Evolutionary conservation across 148 eudicot species (phyloP), one percentile per base, ranked within the genome.

Genomic region (Cornus florida): DNA sequence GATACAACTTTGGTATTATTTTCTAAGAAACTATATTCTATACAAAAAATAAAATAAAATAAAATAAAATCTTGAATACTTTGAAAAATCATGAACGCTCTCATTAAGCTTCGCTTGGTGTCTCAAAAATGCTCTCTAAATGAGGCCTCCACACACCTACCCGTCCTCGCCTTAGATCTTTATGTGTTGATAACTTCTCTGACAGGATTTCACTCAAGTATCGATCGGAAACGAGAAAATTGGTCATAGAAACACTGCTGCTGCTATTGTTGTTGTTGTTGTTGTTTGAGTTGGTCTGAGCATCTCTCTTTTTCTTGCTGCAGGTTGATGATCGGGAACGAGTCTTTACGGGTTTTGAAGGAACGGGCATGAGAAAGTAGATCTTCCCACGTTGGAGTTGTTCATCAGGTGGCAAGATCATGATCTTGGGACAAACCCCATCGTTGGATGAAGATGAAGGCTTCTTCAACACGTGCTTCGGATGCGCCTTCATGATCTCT

Each of bases 61-160:
- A n/a, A 28, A 28, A 28, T 0, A 28, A 28, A 28, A 28, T 28
- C 28, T 28, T 28, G 28, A 28, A 28, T 28, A 28, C 28, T 28
- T 28, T 28, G 28, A 28, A 28, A 28, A 14, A 57, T 12, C 59
- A 71, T 59, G 8, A 23, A 71, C 32, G 60, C 70, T 43, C 1
- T 43, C 38, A 35, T 71, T 75, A 83, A 43, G 79, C 70, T 7
- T 82, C 90, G 67, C 74, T 74, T 6, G 84, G 85, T 11, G 94
- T 82, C 82, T 92, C 93, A 41, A 67, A 77, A 72, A 92, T 92
- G 79, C 93, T 92, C 79, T 92, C 90, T 57, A 92, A 82, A 71
- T 86, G 92, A 23, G 98, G 98, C 68, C 93, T 84, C 98, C 98
- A 94, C 35, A 92, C 93, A 9, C 83, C 89, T 19, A 84, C 86